phyloP scores from a whole-genome alignment of 495 filamentous ascomycete genomes.

The Lophiotrema nucula region DNA sequence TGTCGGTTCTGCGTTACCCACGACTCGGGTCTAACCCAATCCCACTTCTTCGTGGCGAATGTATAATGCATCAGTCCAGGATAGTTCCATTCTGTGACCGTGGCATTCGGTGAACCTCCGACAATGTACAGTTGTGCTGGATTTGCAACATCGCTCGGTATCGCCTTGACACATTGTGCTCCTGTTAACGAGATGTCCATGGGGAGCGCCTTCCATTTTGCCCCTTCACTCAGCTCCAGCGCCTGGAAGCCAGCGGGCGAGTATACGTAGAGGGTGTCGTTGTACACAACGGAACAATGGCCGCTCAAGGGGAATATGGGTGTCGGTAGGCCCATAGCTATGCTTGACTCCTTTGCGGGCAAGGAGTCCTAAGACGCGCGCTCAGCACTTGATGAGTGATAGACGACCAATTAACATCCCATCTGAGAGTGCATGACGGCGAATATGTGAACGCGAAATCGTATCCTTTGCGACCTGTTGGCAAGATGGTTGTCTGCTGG shows the following conservation, averaged over 20 bases:
- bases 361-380: neutral
- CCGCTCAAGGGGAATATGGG: slow-evolving; percentile 66
- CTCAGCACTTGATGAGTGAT: slow-evolving; percentile 1
- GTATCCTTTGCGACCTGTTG: neutral
- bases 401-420: slow-evolving; percentile 22
- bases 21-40: slow-evolving; percentile 55
- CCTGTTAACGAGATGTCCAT: slow-evolving; percentile 68
- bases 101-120: slow-evolving; percentile 63
- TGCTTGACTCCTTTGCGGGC: neutral
- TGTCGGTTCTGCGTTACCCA: slow-evolving; percentile 64
- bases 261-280: slow-evolving; percentile 85
- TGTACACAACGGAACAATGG: slow-evolving; percentile 78
- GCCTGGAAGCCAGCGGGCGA: slow-evolving; percentile 73
- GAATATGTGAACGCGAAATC: neutral
- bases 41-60: slow-evolving; percentile 75
- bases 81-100: slow-evolving; percentile 54
- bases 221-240: slow-evolving; percentile 64
- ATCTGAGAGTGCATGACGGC: slow-evolving; percentile 24
- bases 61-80: slow-evolving; percentile 80
- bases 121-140: slow-evolving; percentile 75
- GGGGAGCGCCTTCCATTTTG: slow-evolving; percentile 64
- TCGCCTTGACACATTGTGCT: slow-evolving; percentile 70
- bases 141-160: slow-evolving; percentile 52
- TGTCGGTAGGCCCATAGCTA: slow-evolving; percentile 33
- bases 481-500: neutral